Evolutionary conservation across 116 monocot species (phyloP).

Genomic region (Phalaenopsis hybrid): DNA sequence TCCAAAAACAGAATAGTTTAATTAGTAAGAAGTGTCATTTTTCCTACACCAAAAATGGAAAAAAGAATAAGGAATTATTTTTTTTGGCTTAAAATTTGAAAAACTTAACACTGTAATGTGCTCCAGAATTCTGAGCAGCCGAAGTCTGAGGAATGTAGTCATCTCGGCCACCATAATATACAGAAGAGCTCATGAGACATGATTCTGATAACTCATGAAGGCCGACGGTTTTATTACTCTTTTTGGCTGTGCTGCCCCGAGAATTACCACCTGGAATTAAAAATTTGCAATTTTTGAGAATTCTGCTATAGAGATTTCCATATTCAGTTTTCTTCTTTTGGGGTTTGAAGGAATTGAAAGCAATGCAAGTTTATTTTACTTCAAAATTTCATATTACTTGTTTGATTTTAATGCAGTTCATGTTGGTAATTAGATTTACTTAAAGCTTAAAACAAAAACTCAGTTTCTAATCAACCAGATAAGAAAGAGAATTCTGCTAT

Average conservation of each 20-base stretch:
- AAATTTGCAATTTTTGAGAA: neutral
- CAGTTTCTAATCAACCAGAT: too few relatives aligned
- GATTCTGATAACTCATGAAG: neutral
- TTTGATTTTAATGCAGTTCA: too few relatives aligned
- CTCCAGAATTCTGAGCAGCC: neutral
- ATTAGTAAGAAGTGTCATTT: neutral
- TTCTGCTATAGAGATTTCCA: neutral
- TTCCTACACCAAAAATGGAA: neutral
- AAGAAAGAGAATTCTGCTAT: neutral
- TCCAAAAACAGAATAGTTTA: neutral
- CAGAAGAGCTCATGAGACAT: slow-evolving; percentile 13
- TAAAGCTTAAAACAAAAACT: neutral
- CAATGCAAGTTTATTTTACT: too few relatives aligned
- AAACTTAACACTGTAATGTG: slow-evolving; percentile 5
- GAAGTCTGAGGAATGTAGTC: slow-evolving; percentile 12
- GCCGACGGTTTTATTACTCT: neutral
- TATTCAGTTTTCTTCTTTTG: too few relatives aligned
- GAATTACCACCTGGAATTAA: neutral
- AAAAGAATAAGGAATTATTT: neutral
- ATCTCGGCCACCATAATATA: slow-evolving; percentile 10
- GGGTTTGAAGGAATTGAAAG: too few relatives aligned
- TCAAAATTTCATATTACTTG: too few relatives aligned
- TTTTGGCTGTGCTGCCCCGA: neutral
- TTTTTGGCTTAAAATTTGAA: neutral
- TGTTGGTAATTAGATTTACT: too few relatives aligned